phyloP scores from a whole-genome alignment of 768 basidiomycete species.

The Serendipita sp. region DNA sequence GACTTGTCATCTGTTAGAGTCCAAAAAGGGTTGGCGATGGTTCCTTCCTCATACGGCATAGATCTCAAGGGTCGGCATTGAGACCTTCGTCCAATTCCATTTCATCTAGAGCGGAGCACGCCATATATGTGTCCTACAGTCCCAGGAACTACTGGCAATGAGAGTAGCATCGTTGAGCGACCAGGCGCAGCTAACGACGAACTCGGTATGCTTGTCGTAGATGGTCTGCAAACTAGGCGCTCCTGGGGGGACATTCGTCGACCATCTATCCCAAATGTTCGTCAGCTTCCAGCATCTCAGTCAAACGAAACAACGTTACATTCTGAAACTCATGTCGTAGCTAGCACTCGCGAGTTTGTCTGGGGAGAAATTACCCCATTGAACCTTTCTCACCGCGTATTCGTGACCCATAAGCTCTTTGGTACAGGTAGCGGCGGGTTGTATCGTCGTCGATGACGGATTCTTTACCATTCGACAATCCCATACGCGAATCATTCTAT shows the following conservation, averaged over 20 bases:
- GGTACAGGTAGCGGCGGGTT: slow-evolving; percentile 48
- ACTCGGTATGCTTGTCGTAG: slow-evolving; percentile 84
- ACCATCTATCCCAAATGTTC: slow-evolving; percentile 42
- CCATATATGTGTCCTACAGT: slow-evolving; percentile 67
- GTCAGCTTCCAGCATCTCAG: slow-evolving; percentile 21
- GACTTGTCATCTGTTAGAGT: slow-evolving; percentile 3
- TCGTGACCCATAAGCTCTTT: slow-evolving; percentile 65
- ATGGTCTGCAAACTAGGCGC: slow-evolving; percentile 45
- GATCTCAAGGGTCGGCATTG: neutral
- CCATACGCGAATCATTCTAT: slow-evolving; percentile 63
- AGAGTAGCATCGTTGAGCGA: slow-evolving; percentile 81
- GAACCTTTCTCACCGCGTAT: slow-evolving; percentile 76
- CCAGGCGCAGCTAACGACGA: slow-evolving; percentile 85
- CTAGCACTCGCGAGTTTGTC: slow-evolving; percentile 34
- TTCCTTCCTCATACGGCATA: neutral
- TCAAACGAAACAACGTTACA: slow-evolving; percentile 27
- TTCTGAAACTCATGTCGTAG: slow-evolving; percentile 91
- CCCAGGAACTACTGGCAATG: slow-evolving; percentile 86
- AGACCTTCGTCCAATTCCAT: neutral
- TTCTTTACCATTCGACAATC: slow-evolving; percentile 71
- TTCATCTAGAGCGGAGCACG: slow-evolving; percentile 17
- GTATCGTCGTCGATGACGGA: slow-evolving; percentile 25
- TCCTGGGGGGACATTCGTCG: slow-evolving; percentile 36
- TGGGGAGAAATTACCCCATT: slow-evolving; percentile 41
- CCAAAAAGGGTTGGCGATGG: neutral